Evolutionary conservation across 1,139 yeast genomes (phyloP).

Genomic region (Protomyces inundatus): DNA sequence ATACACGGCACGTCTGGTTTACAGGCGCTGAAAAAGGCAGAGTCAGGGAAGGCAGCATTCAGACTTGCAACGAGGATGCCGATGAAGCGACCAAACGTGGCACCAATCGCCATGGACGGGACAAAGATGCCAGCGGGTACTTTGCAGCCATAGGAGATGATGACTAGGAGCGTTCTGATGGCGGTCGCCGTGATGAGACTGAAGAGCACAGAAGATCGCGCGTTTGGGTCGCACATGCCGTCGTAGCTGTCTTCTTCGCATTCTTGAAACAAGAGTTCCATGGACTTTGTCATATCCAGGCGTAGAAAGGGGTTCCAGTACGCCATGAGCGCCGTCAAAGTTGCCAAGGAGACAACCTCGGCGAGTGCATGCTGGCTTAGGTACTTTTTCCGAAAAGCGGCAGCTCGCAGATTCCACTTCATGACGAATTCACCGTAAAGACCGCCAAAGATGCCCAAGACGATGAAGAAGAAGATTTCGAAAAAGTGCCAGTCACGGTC

Average conservation of each 20-base stretch:
- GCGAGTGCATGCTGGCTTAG: constrained; percentile 54
- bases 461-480: constrained; percentile 72
- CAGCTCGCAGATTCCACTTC: constrained; percentile 70
- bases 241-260: constrained; percentile 51
- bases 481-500: constrained; percentile 81
- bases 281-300: constrained; percentile 90
- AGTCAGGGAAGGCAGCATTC: constrained; percentile 45
- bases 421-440: constrained; percentile 79
- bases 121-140: constrained; percentile 96
- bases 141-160: constrained; percentile 82
- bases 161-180: constrained; percentile 63
- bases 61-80: constrained; percentile 64
- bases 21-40: constrained; percentile 47
- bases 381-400: constrained; percentile 68
- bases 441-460: constrained; percentile 88
- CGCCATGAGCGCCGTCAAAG: constrained; percentile 68
- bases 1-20: constrained; percentile 52
- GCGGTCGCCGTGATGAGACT: constrained; percentile 67
- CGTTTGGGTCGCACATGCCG: constrained; percentile 33
- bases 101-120: constrained; percentile 96
- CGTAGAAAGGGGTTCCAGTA: constrained; percentile 77
- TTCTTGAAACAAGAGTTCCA: constrained; percentile 84
- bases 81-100: constrained; percentile 81
- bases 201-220: constrained; percentile 37
- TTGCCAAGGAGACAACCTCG: constrained; percentile 66